Percentiles rank a stretch among this genome's conserved stretches.
phyloP scores from a whole-genome alignment of 495 filamentous ascomycete species.

The Aspergillus wentii region DNA sequence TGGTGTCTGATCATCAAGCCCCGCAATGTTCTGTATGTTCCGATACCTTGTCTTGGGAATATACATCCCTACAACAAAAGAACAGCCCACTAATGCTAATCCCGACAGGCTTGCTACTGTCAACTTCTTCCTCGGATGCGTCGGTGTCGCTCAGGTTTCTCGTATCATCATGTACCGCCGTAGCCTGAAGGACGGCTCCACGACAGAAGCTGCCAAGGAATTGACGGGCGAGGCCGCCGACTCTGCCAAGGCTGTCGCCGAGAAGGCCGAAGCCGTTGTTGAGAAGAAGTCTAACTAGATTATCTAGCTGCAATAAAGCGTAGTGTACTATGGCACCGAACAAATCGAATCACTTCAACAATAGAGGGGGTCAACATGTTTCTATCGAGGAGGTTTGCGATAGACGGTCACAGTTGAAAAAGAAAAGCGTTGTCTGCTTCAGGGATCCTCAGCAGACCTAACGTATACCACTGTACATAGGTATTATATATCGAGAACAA shows the following conservation, averaged over 20 bases:
- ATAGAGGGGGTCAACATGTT: too few species aligned
- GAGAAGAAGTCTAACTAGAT: slow-evolving; percentile 31
- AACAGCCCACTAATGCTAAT: too few species aligned
- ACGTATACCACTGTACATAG: too few species aligned
- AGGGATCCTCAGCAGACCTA: too few species aligned
- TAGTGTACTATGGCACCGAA: too few species aligned
- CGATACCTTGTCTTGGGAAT: too few species aligned
- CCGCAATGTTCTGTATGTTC: slow-evolving; percentile 73
- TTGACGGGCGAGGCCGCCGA: slow-evolving; percentile 43
- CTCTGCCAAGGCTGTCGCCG: slow-evolving; percentile 27
- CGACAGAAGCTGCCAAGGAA: slow-evolving; percentile 43
- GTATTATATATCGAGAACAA: too few species aligned
- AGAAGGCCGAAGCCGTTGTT: slow-evolving; percentile 19
- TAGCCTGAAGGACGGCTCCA: slow-evolving; percentile 48
- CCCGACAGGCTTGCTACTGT: slow-evolving; percentile 74
- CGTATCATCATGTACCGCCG: slow-evolving; percentile 68
- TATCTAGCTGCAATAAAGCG: not conserved
- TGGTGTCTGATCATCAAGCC: slow-evolving; percentile 98
- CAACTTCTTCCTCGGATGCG: slow-evolving; percentile 94
- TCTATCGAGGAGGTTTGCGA: too few species aligned
- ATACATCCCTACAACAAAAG: too few species aligned
- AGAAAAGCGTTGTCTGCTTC: too few species aligned
- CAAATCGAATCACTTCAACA: too few species aligned
- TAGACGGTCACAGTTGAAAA: too few species aligned
- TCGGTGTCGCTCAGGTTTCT: slow-evolving; percentile 74